Base-by-base conservation (phyloP, 2,329 filamentous ascomycete species). In the Rutstroemia sydowiana region DNA sequence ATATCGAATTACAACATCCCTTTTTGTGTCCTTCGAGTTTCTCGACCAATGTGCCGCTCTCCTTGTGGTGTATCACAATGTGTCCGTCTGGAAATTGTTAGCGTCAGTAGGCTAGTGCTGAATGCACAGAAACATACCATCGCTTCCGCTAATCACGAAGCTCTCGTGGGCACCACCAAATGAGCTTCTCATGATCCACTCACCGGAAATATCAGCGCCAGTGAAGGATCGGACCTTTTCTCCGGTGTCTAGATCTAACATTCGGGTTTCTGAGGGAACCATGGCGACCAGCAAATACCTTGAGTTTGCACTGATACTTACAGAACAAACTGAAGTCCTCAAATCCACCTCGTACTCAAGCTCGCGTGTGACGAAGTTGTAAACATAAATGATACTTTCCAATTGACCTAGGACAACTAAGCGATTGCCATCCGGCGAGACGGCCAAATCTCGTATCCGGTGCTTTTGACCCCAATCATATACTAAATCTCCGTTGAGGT, bases 91-190 rank as follows among this genome's bases (percentile, higher is more conserved):
- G 44, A 26, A 34, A 23, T 32, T 20, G 53, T 53, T 54, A 54
- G 42, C 60, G 52, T 45, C 53, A 45, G 45, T 21, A 7, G 16
- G n/a, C 8, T 34, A 28, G n/a, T 16, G 20, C 13, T 18, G 14
- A 32, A 31, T 11, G 39, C 26, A 32, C 11, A 42, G 26, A 32
- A 32, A 61, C 74, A 63, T 72, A 90, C 88, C 87, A 77, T 96
- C 90, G 63, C 90, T 95, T 10, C 93, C 93, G 63, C 88, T 92
- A 26, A 95, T 76, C 9, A 97, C 85, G 67, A 96, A 96, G 66
- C 85, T 91, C 70, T 96, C 90, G 53, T 88, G 85, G 1, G 92
- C 91, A 30, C 93, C 93, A 16, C 93, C 93, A 69, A 96, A 93
- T 0, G 77, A 74, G 62, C 84, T 87, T 46, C 92, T 79, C 54